Evolutionary conservation across 345 rosid species (phyloP), one percentile per base, ranked within the genome.

Genomic region (Syzygium oleosum): DNA sequence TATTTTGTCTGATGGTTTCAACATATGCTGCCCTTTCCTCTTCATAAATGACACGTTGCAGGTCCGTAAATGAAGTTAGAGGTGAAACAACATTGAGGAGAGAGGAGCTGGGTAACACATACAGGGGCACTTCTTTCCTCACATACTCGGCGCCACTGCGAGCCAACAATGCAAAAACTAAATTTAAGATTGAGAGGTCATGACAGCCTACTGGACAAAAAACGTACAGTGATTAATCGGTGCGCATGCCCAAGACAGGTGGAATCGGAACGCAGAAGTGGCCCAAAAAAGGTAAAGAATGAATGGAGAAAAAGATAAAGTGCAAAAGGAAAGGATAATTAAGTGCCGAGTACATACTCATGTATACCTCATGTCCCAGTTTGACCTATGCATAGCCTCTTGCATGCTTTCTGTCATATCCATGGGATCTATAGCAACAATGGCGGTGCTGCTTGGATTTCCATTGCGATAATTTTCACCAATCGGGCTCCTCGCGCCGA

Each of bases 51-150:
- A 96, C 98, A 65, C 92, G 93, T 93, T 98, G 99, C 91, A 98
- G 92, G 91, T 96, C 99, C 85, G 92, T 93, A 89, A 92, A 98
- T 85, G 99, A 98, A 25, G 85, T 87, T 88, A 98, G 90, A 85
- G 99, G 99, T 9, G 95, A 94, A 93, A 92, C 95, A 84, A 96
- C 95, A 87, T 94, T 92, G 85, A 95, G 93, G 91, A 98, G 92
- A 88, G 94, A 92, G 27, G 90, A 91, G 51, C 95, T 88, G 31
- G 99, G 98, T 90, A 96, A 87, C 87, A 98, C 97, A 88, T 92
- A 90, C 86, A 98, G 95, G 78, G 98, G 97, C 87, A 98, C 94
- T 92, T 96, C 99, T 92, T 95, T 97, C 90, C 98, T 94, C 23
- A 91, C 87, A 93, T 95, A 93, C 86, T 95, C 98, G 5, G 95